Conservation (phyloP, 352 stramenopile species). For the Globisporangium carolinianum region DNA sequence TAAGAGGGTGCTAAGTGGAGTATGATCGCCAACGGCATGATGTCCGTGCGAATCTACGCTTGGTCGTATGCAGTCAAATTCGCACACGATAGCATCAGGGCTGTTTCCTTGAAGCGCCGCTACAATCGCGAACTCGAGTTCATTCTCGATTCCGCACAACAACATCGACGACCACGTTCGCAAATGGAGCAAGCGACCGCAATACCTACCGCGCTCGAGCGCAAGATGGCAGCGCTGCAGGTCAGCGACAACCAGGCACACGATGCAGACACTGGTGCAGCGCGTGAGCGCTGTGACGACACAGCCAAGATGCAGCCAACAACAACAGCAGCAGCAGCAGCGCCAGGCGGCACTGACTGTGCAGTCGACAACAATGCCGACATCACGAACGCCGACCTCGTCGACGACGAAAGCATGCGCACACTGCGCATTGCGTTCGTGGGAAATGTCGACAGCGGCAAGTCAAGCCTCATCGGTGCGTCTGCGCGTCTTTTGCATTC, state of each 20-base stretch:
- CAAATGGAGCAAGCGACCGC: neutral
- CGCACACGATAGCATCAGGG: too few species aligned
- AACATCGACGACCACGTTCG: neutral
- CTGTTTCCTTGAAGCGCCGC: neutral
- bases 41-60: too few species aligned
- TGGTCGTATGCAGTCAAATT: too few species aligned
- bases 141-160: neutral
- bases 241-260: neutral
- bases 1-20: too few species aligned
- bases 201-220: neutral
- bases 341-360: neutral
- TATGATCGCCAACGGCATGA: too few species aligned
- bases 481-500: neutral
- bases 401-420: constrained; percentile 38
- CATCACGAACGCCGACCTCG: constrained; percentile 7
- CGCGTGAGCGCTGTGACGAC: too few species aligned
- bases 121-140: neutral
- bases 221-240: neutral
- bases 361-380: neutral
- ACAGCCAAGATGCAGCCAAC: neutral
- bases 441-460: constrained; percentile 90
- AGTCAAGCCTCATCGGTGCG: constrained; percentile 87
- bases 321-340: constrained; percentile 6
- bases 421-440: constrained; percentile 87
- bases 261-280: too few species aligned